Base-by-base conservation (phyloP, 345 rosid genomes). In the Citrus cavaleriei region DNA sequence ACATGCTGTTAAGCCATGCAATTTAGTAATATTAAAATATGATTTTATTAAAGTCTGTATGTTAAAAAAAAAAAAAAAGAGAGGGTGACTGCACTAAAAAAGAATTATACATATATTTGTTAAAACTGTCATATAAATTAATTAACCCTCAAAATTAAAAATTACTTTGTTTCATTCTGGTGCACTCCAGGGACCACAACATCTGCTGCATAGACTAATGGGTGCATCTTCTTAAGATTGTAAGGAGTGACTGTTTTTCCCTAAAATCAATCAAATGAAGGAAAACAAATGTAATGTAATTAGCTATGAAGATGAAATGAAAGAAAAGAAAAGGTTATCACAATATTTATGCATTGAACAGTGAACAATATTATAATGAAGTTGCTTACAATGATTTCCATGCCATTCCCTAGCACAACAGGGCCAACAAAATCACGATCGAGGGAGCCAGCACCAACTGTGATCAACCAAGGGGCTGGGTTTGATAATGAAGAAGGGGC, bases 391-490 rank as follows among this genome's bases (percentile, higher is more conserved):
- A 78, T 77, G 22, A 95, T 19, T 68, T 77, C 38, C 79, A 71
- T 64, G 72, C 98, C 96, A 79, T 89, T 93, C 61, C 97, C 96
- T 13, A 95, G 90, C 77, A 79, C 73, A 42, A 91, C 74, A 49
- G 90, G 87, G 0, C 85, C 86, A 0, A 74, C 12, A 61, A 91
- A 90, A 46, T 73, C 76, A 14, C 99, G 93, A 77, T 95, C 99
- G 34, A 95, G 25, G 76, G 86, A 85, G 82, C 95, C 91, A 71
- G 99, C 98, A 40, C 94, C 91, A 0, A 93, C 96, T 0, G 99
- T 95, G 22, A 91, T 87, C 25, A 91, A 68, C 98, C 99, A 93
- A 4, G 99, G 99, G 6, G 93, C 92, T 0, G 81, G 49, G 76
- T 95, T 95, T 0, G 96, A 88, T 68, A 92, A 74, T 4, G 93